phyloP scores from a whole-genome alignment of 2,329 filamentous ascomycete species.

The Alternaria brassicicola region DNA sequence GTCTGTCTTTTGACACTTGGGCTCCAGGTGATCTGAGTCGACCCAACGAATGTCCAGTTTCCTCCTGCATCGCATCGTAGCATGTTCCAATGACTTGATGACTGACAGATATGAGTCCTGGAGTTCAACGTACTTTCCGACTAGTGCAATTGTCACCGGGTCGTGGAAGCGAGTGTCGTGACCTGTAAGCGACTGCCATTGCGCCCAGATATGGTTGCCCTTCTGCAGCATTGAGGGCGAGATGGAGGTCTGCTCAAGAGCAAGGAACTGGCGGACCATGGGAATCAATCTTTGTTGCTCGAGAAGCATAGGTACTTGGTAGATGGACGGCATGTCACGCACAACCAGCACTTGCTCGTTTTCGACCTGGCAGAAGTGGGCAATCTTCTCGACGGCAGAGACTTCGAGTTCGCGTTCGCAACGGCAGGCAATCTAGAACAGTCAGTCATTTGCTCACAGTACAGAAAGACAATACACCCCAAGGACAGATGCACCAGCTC shows the following conservation, averaged over 20 bases:
- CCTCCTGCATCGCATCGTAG: conserved; percentile 81
- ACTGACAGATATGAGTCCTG: conserved; percentile 87
- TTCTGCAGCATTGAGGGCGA: conserved; percentile 62
- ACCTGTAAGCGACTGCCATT: conserved; percentile 76
- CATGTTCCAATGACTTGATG: conserved; percentile 86
- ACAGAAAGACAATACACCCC: no score
- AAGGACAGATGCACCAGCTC: not conserved
- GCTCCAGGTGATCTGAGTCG: conserved; percentile 83
- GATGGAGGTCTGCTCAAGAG: conserved; percentile 64
- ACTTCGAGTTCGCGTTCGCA: conserved; percentile 79
- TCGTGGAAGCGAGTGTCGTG: conserved; percentile 70
- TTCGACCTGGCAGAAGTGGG: conserved; percentile 86
- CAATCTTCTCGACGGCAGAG: conserved; percentile 82
- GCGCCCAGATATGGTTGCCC: conserved; percentile 73
- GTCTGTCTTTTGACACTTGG: conserved; percentile 63
- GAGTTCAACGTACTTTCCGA: conserved; percentile 88
- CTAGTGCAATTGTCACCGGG: conserved; percentile 79
- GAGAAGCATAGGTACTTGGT: conserved; percentile 93
- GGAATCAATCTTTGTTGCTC: conserved; percentile 77
- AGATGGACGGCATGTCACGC: conserved; percentile 85
- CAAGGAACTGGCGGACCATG: conserved; percentile 69
- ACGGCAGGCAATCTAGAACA: conserved; percentile 80
- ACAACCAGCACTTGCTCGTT: conserved; percentile 84
- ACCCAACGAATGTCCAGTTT: conserved; percentile 84
- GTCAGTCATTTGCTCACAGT: conserved; percentile 1